These are phyloP conservation scores for Parietichytrium sp. DNA, from an alignment of 108 stramenopile genomes.

Conservation along the genomic window DNA sequence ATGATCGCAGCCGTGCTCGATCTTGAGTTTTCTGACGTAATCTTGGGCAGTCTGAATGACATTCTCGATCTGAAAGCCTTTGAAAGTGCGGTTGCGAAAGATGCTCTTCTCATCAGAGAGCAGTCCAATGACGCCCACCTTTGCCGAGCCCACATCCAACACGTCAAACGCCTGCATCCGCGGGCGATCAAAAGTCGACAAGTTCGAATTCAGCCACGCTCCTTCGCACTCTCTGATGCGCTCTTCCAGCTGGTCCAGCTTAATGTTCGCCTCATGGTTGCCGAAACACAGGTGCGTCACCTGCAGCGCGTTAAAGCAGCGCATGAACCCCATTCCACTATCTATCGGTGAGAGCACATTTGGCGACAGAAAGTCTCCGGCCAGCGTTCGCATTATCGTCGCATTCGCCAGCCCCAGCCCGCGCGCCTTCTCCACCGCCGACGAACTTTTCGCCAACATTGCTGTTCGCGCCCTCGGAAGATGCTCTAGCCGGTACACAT, in stretches of 20 bases:
- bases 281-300: conserved; percentile 71
- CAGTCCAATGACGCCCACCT: conserved; percentile 68
- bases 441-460: background rate
- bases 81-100: conserved; percentile 68
- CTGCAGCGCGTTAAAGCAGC: conserved; percentile 60
- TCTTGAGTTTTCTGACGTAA: background rate
- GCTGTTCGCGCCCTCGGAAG: conserved; percentile 43
- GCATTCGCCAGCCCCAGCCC: background rate
- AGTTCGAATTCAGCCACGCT: conserved; percentile 63
- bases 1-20: conserved; percentile 44
- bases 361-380: conserved; percentile 72
- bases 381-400: conserved; percentile 59
- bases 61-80: conserved; percentile 62
- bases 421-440: background rate
- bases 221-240: conserved; percentile 26
- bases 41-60: conserved; percentile 54
- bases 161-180: conserved; percentile 7
- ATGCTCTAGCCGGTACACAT: conserved; percentile 60
- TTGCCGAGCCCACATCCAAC: background rate
- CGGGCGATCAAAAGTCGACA: conserved; percentile 36
- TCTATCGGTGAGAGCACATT: conserved; percentile 69
- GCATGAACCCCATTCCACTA: conserved; percentile 66
- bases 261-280: conserved; percentile 75
- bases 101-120: conserved; percentile 68
- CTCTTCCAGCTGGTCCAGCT: conserved; percentile 39